Base-by-base conservation (phyloP, 108 stramenopile genomes). In the Bacterosira constricta region DNA sequence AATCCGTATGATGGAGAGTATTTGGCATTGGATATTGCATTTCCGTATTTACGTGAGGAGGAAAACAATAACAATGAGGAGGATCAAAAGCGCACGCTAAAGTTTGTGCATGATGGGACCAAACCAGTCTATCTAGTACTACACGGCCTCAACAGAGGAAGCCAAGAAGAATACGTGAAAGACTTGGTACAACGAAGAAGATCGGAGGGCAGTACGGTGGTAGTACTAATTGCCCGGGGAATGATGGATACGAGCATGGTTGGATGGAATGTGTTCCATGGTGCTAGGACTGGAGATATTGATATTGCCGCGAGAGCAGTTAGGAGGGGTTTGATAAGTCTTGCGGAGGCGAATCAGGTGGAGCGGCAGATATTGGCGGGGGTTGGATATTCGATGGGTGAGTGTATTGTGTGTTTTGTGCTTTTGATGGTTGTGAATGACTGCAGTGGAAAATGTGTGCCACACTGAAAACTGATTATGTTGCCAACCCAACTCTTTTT, bases 141-240 rank as follows among this genome's bases (percentile, higher is more conserved):
- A 35, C 97, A 97, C 81, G 97, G 97, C 8, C 80, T 97, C 29
- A 94, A 93, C 53, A 96, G 97, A 25, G 95, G 95, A 0, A 81
- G 77, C 29, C 63, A 78, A 4, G 95, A 97, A 77, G 87, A 88
- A 42, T 97, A 95, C 69, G 83, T 97, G 54, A 71, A 78, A 39
- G 95, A 97, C 41, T 77, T 96, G 20, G 85, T 92, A 3, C 13
- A 44, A 25, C 87, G 87, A 17, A 67, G 88, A 30, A 77, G 75
- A n/a, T 59, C 47, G 11, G 84, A 92, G 67, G 84, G 86, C 4
- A 74, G 82, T 32, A 92, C 88, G 0, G 80, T 84, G 12, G 72
- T 85, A n/a, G 90, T 96, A 12, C 76, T 96, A 71, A 77, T 97
- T 45, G 91, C 94, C 3, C 81, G 97, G 10, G 97, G 97, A 2